Conservation (phyloP, 2,329 filamentous ascomycete genomes). For the Aspergillus hiratsukae region DNA sequence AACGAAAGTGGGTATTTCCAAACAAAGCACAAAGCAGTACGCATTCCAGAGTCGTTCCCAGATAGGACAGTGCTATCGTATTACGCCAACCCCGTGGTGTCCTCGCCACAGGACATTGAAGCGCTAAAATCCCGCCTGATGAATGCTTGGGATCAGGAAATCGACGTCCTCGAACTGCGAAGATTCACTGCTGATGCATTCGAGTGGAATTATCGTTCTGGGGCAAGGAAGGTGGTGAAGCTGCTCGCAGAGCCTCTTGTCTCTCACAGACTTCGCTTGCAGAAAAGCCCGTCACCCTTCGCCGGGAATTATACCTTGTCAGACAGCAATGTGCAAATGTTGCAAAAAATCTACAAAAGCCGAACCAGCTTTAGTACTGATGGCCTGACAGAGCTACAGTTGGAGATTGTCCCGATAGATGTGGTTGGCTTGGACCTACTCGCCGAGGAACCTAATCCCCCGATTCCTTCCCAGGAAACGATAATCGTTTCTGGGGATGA, state of each 20-base stretch:
- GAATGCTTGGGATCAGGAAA: conserved; percentile 53
- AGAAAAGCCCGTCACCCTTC: conserved; percentile 33
- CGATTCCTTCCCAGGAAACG: conserved; percentile 32
- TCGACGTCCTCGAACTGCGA: conserved; percentile 65
- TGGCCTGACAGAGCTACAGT: conserved; percentile 67
- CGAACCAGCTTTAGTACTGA: conserved; percentile 72
- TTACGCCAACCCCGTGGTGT: conserved; percentile 85
- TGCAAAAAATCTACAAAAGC: conserved; percentile 63
- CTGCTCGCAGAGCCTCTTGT: conserved; percentile 74
- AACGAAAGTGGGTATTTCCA: conserved; percentile 81
- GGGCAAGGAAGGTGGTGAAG: conserved; percentile 79
- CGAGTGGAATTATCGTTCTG: conserved; percentile 74
- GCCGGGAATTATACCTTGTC: conserved; percentile 25
- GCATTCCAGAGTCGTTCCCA: conserved; percentile 77
- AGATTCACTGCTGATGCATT: conserved; percentile 75
- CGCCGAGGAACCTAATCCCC: conserved; percentile 62
- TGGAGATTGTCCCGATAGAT: conserved; percentile 71
- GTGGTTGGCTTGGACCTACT: conserved; percentile 74
- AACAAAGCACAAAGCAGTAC: conserved; percentile 66
- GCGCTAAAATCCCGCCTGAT: conserved; percentile 50
- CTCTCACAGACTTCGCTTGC: conserved; percentile 51
- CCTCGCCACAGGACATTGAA: conserved; percentile 54
- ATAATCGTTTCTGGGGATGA: conserved; percentile 27
- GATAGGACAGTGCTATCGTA: conserved; percentile 73
- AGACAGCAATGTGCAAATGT: conserved; percentile 49